These are phyloP conservation scores for Graphilbum ipis-grandicollis DNA, from an alignment of 2,329 filamentous ascomycete species.

Conservation along the genomic window DNA sequence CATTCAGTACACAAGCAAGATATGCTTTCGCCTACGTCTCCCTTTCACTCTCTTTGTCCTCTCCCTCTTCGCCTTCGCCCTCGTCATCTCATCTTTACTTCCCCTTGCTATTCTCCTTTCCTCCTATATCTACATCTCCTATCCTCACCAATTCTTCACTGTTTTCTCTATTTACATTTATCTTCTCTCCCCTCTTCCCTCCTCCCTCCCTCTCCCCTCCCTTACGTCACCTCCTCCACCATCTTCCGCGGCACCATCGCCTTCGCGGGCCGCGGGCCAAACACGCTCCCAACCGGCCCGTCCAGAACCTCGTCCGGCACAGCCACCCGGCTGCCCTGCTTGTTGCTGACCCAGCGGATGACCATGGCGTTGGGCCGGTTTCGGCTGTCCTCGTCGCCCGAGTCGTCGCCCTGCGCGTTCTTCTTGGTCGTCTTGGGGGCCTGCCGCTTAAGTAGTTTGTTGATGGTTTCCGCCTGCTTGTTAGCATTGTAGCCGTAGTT, in stretches of 20 bases:
- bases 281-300: constrained; percentile 42
- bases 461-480: constrained; percentile 69
- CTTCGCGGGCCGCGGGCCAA: constrained; percentile 20
- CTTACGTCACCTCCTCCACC: constrained; percentile 32
- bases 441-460: constrained; percentile 75
- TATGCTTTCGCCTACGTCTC: too few relatives aligned
- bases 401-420: constrained; percentile 28
- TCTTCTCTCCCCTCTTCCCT: too few relatives aligned
- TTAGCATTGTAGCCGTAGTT: not conserved
- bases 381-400: constrained; percentile 26
- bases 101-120: too few relatives aligned
- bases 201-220: too few relatives aligned
- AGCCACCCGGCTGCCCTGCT: constrained; percentile 42
- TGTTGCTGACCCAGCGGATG: constrained; percentile 54
- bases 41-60: too few relatives aligned
- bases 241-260: constrained; percentile 25
- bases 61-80: too few relatives aligned
- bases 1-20: too few relatives aligned
- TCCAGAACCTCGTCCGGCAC: constrained; percentile 53
- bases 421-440: constrained; percentile 51
- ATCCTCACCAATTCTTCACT: not conserved
- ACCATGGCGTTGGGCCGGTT: constrained; percentile 31
- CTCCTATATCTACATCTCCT: not conserved
- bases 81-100: too few relatives aligned
- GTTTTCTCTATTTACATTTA: too few relatives aligned